Conservation (phyloP, 164 flowering plant genomes). For the Malania oleifera region DNA sequence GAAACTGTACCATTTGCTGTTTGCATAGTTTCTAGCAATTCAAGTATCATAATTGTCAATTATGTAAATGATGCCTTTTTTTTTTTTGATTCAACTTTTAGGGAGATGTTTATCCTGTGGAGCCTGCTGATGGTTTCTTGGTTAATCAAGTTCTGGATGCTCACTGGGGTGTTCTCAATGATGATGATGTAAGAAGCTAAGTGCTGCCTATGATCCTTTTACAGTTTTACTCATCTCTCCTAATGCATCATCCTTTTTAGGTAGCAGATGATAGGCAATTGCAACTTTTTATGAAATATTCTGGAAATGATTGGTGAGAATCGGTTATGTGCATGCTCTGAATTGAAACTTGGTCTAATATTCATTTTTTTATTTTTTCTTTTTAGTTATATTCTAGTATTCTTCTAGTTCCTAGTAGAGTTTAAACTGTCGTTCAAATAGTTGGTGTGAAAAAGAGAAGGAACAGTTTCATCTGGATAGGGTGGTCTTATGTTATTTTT, state of each 20-base stretch:
- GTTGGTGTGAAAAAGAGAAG: too few relatives aligned
- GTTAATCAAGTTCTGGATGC: slow-evolving; percentile 87
- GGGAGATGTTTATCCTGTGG: slow-evolving; percentile 99
- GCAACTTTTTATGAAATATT: neutral
- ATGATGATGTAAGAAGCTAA: slow-evolving; percentile 72
- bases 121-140: slow-evolving; percentile 40
- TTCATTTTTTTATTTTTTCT: too few relatives aligned
- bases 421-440: too few relatives aligned
- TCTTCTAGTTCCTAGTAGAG: too few relatives aligned
- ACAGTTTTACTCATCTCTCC: neutral
- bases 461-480: too few relatives aligned
- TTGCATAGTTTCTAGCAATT: neutral
- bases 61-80: slow-evolving; percentile 7
- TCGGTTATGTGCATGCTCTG: too few relatives aligned
- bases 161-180: slow-evolving; percentile 88
- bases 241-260: neutral
- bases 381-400: too few relatives aligned
- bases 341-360: neutral
- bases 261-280: neutral
- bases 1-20: neutral
- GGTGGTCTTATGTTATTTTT: neutral
- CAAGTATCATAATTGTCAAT: neutral
- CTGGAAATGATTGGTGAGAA: too few relatives aligned
- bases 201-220: neutral
- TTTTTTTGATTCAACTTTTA: slow-evolving; percentile 20